These are phyloP conservation scores for Dryadomyces quercivorus DNA, from an alignment of 2,329 filamentous ascomycete species.

Conservation along the genomic window DNA sequence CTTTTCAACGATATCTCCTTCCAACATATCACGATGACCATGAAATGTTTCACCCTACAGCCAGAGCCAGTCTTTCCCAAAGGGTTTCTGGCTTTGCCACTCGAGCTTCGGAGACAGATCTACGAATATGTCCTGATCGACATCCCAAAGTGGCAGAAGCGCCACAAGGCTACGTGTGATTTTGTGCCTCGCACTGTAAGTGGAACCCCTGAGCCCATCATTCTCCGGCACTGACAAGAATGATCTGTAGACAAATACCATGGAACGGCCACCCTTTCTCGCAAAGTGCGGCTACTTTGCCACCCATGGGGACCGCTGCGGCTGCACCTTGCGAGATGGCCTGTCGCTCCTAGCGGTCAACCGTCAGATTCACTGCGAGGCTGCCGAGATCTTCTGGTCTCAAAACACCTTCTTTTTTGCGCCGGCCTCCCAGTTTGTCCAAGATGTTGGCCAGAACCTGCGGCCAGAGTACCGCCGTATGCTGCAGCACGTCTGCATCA, in stretches of 20 bases:
- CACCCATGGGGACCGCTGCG: not conserved
- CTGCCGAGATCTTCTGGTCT: conserved; percentile 10
- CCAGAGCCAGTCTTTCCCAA: not conserved
- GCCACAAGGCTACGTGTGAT: not conserved
- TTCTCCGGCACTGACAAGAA: not conserved
- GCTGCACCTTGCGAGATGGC: conserved; percentile 7
- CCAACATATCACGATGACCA: not conserved
- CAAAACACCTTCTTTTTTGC: conserved; percentile 7
- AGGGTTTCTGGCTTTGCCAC: not conserved
- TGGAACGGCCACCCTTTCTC: conserved; percentile 6
- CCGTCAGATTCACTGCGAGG: conserved; percentile 11
- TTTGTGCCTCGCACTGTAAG: not conserved
- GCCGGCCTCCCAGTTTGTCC: not conserved
- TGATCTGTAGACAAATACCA: not conserved
- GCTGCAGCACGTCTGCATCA: conserved; percentile 9
- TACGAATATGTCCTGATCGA: not conserved
- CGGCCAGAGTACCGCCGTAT: conserved; percentile 7
- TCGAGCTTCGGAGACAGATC: not conserved
- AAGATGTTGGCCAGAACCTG: conserved; percentile 5
- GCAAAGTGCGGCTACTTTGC: not conserved
- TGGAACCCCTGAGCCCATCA: not conserved
- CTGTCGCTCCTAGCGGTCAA: conserved; percentile 6
- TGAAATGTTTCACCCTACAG: not conserved
- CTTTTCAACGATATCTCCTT: not conserved
- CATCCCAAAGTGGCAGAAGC: not conserved